phyloP scores from a whole-genome alignment of 805 yeast species.

The Dipodascus geniculatus region DNA sequence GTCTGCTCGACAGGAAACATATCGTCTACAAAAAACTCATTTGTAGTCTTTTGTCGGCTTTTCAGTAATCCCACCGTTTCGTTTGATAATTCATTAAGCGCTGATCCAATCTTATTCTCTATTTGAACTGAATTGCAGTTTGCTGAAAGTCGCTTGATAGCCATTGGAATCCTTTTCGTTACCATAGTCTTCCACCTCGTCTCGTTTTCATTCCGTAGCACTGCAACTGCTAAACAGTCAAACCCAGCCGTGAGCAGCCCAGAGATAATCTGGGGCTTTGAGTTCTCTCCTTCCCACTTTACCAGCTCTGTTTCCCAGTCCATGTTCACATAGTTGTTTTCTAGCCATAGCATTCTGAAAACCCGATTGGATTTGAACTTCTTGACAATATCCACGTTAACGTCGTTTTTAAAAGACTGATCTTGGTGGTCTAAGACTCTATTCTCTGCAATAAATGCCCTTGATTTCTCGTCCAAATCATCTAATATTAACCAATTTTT shows the following conservation, averaged over 20 bases:
- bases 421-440: neutral
- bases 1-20: conserved; percentile 38
- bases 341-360: conserved; percentile 16
- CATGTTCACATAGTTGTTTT: conserved; percentile 12
- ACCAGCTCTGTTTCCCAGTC: conserved; percentile 10
- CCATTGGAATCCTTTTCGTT: conserved; percentile 35
- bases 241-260: conserved; percentile 34
- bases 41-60: conserved; percentile 20
- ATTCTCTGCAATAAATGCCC: neutral
- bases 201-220: conserved; percentile 25
- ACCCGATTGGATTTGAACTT: conserved; percentile 6
- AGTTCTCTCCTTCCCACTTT: conserved; percentile 2
- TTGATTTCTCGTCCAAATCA: neutral
- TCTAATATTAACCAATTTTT: neutral
- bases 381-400: neutral
- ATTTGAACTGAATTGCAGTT: conserved; percentile 11
- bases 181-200: conserved; percentile 37
- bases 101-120: conserved; percentile 21
- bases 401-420: neutral
- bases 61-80: conserved; percentile 27
- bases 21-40: conserved; percentile 32
- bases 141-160: conserved; percentile 27
- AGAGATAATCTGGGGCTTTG: conserved; percentile 19
- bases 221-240: conserved; percentile 32
- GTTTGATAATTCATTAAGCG: conserved; percentile 26